These are phyloP conservation scores for Epithemia pelagica DNA, from an alignment of 108 stramenopile genomes.

Conservation along the genomic window DNA sequence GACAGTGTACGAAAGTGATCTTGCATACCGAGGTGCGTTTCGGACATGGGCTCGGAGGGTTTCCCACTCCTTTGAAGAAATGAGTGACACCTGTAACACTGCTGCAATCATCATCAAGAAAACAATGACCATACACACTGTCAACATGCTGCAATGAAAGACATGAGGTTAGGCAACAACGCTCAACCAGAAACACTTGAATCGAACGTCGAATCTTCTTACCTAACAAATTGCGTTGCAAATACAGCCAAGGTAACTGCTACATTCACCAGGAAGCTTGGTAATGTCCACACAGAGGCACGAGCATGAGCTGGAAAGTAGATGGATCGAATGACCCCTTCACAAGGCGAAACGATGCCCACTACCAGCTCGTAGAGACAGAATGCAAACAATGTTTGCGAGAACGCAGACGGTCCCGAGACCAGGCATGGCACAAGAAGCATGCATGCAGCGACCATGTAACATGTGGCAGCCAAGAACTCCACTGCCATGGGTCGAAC, in stretches of 20 bases:
- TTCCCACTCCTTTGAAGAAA: conserved; percentile 3
- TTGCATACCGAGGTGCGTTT: not conserved
- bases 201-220: conserved; percentile 1
- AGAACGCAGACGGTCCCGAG: conserved; percentile 22
- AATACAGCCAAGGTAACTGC: conserved; percentile 38
- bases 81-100: conserved; percentile 32
- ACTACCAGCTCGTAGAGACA: conserved; percentile 44
- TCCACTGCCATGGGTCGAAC: conserved; percentile 50
- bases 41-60: not conserved
- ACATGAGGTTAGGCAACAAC: not conserved
- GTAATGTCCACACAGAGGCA: conserved; percentile 51
- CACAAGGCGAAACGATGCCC: conserved; percentile 55
- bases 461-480: conserved; percentile 36
- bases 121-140: conserved; percentile 30
- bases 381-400: conserved; percentile 28
- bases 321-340: conserved; percentile 55
- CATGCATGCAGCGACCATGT: conserved; percentile 36
- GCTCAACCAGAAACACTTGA: no score
- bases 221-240: conserved; percentile 27
- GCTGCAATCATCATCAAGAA: conserved; percentile 33
- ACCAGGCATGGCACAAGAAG: conserved; percentile 35
- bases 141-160: conserved; percentile 3
- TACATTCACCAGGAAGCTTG: conserved; percentile 48
- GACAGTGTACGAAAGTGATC: not conserved
- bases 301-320: conserved; percentile 47